These are phyloP conservation scores for Schizothecium vesticola DNA, from an alignment of 495 filamentous ascomycete species.

Conservation along the genomic window DNA sequence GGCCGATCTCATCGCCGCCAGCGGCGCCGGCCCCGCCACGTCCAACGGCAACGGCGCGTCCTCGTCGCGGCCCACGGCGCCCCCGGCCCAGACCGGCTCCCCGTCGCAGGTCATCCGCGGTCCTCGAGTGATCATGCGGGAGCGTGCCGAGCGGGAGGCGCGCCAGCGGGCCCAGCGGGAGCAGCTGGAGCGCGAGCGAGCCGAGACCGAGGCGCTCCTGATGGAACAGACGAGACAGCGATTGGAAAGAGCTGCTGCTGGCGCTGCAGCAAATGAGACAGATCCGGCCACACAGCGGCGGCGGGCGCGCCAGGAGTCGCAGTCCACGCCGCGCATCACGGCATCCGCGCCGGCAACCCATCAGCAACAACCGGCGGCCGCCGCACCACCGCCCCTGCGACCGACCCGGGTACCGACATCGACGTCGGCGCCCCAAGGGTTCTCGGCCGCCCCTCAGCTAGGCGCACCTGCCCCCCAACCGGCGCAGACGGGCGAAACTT, in stretches of 20 bases:
- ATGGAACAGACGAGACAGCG: conserved; percentile 47
- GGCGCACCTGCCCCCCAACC: conserved; percentile 11
- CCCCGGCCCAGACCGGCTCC: conserved; percentile 43
- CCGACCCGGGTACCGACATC: conserved; percentile 22
- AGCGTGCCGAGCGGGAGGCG: conserved; percentile 60
- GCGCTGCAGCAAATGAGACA: conserved; percentile 43
- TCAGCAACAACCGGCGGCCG: conserved; percentile 16
- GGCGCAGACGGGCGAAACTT: conserved; percentile 29
- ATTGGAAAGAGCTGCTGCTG: conserved; percentile 52
- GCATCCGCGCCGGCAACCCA: conserved; percentile 2
- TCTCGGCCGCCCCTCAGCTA: conserved; percentile 12
- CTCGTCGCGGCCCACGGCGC: conserved; percentile 34
- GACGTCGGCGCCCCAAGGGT: conserved; percentile 18
- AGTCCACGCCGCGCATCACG: conserved; percentile 12
- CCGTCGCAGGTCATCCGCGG: conserved; percentile 47
- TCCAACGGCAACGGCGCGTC: conserved; percentile 47
- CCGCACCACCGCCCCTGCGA: conserved; percentile 20
- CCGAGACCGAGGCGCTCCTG: conserved; percentile 51
- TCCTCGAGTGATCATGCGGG: conserved; percentile 72
- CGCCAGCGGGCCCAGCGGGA: conserved; percentile 57
- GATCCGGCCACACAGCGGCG: conserved; percentile 42
- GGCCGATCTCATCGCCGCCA: conserved; percentile 70
- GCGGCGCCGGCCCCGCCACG: conserved; percentile 42
- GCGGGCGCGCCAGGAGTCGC: conserved; percentile 28
- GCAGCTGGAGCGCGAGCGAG: conserved; percentile 41